Percentiles rank a stretch among this genome's conserved stretches.
phyloP scores from a whole-genome alignment of 2,329 filamentous ascomycete genomes.

The Eutypella sp. region DNA sequence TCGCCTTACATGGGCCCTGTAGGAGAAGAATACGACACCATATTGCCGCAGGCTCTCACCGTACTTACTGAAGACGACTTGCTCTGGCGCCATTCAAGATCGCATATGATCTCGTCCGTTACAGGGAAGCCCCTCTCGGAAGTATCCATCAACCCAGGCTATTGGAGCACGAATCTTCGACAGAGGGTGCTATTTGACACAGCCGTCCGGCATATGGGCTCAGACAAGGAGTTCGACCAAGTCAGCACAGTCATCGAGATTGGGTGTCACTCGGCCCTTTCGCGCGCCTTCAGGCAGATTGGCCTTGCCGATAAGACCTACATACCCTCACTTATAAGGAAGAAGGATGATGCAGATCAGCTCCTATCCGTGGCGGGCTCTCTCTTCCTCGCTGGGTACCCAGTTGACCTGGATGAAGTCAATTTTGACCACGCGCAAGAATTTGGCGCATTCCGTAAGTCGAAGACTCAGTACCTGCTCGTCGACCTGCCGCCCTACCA shows the following conservation, averaged over 20 bases:
- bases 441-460: constrained; percentile 2
- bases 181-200: constrained; percentile 6
- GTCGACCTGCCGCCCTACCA: constrained; percentile 18
- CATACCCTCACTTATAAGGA: constrained; percentile 12
- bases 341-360: constrained; percentile 10
- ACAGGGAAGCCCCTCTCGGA: constrained; percentile 9
- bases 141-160: constrained; percentile 8
- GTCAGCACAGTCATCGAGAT: constrained; percentile 12
- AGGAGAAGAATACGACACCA: constrained; percentile 26
- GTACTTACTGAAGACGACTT: constrained; percentile 11
- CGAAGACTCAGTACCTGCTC: constrained; percentile 5
- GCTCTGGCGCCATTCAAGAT: constrained; percentile 7
- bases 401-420: constrained; percentile 13
- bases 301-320: constrained; percentile 13
- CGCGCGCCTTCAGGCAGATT: constrained; percentile 26
- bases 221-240: constrained; percentile 10
- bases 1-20: constrained; percentile 37
- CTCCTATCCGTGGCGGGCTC: constrained; percentile 11
- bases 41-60: constrained; percentile 4
- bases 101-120: constrained; percentile 20
- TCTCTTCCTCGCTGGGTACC: constrained; percentile 13
- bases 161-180: constrained; percentile 22
- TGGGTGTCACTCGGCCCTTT: constrained; percentile 25
- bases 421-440: constrained; percentile 2
- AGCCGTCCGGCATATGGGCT: background rate